These are phyloP conservation scores for Chrysophaeum taylorii DNA, from an alignment of 352 stramenopile genomes.

Conservation along the genomic window DNA sequence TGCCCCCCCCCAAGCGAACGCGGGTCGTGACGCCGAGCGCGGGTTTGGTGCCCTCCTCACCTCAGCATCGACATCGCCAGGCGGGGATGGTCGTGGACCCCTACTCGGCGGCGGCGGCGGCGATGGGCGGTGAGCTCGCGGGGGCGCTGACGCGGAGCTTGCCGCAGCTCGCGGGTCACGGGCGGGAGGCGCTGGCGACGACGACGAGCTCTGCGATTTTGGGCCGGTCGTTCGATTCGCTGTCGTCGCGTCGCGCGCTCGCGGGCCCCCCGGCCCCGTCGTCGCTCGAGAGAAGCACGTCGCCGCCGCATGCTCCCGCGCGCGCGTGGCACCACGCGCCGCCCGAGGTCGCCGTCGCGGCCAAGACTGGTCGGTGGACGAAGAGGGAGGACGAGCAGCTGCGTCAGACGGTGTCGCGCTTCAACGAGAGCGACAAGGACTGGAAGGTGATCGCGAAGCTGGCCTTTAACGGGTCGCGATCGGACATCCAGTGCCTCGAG, in stretches of 20 bases:
- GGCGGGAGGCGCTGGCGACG: too few species aligned
- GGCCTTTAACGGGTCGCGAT: neutral
- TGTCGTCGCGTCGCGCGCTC: too few species aligned
- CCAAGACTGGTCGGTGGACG: constrained; percentile 7
- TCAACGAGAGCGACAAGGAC: neutral
- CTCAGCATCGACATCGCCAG: neutral
- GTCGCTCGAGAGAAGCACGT: neutral
- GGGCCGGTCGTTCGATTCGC: too few species aligned
- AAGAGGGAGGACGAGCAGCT: constrained; percentile 13
- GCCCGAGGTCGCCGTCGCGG: neutral
- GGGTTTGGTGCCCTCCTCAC: neutral
- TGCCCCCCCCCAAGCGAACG: neutral
- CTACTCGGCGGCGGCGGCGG: neutral
- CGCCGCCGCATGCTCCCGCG: neutral
- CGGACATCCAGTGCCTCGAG: constrained; percentile 48
- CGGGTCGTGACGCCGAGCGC: neutral
- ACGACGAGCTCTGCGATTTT: too few species aligned
- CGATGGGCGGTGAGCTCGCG: too few species aligned
- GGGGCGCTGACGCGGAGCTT: too few species aligned
- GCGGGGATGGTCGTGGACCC: neutral
- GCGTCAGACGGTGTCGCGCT: neutral
- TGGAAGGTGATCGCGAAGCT: neutral
- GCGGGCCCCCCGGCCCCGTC: neutral
- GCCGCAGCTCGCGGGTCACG: too few species aligned
- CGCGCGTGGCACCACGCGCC: neutral